Base-by-base conservation (phyloP, 371 early-diverging fungal genomes). In the Basidiobolus meristosporus region DNA sequence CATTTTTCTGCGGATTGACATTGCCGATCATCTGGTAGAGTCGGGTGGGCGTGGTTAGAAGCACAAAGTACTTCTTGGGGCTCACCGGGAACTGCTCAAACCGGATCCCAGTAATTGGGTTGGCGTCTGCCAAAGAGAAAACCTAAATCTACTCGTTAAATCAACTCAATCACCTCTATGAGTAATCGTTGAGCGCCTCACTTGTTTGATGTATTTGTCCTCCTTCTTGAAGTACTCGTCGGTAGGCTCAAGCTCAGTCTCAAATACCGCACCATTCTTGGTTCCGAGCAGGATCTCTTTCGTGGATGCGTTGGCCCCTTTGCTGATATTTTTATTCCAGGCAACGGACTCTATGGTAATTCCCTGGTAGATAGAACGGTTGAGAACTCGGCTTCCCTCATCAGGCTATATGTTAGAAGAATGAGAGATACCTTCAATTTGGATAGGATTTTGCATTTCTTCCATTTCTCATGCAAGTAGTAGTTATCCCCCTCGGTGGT, bases 401-500 rank as follows among this genome's bases (percentile, higher is more conserved):
- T 2, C 6, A 38, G 44, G 39, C 40, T 48, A 19, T 40, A 6
- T 4, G 14, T n/a, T 5, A 7, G 12, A 10, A 12, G 7, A 31
- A 11, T 21, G n/a, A n/a, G n/a, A 40, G 9, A 36, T 54, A 76
- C 75, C 59, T 65, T 70, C 38, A 82, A 63, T 46, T 67, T 73
- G 15, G 63, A 41, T 30, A 82, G 54, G 39, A 63, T 48, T 46
- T 77, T 78, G 12, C 79, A 73, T 44, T 73, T 70, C 46, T 73
- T 70, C 82, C 84, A 83, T 42, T 61, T 68, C 43, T 71, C 66
- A 54, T 73, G 75, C 31, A 82, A 59, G 50, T 90, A 90, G 46
- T 77, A 88, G 50, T 74, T 86, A 47, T 88, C 85, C 32, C 86
- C 85, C n/a, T 74, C 63, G 19, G 74, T 70, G 0, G 89, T 87